Percentiles rank a stretch among this genome's conserved stretches.
Conservation (phyloP, 495 filamentous ascomycete genomes). For the Sordaria brevicollis region DNA sequence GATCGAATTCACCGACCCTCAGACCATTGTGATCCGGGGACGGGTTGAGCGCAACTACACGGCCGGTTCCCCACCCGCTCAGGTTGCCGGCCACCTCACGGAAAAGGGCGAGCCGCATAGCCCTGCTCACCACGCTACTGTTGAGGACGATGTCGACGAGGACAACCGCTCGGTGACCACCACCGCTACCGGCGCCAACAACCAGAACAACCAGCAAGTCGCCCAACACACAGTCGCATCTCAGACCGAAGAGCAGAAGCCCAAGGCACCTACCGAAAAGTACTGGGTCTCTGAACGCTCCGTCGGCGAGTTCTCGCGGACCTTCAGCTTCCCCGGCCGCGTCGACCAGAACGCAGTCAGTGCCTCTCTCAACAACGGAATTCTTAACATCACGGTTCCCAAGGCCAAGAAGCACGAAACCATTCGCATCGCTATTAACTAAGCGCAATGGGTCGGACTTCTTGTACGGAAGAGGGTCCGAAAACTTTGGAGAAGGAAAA, state of each 20-base stretch:
- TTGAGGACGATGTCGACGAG: slow-evolving; percentile 19
- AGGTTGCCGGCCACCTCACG: not conserved
- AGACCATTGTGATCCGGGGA: slow-evolving; percentile 67
- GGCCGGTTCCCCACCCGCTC: slow-evolving; percentile 27
- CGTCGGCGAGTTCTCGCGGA: slow-evolving; percentile 68
- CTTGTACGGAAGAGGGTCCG: not conserved
- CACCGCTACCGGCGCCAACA: slow-evolving; percentile 9
- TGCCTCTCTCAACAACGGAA: slow-evolving; percentile 50
- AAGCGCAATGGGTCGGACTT: not conserved
- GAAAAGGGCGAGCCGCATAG: slow-evolving; percentile 16
- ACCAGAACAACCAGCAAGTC: slow-evolving; percentile 13
- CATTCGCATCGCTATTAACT: slow-evolving; percentile 9
- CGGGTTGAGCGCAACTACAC: slow-evolving; percentile 49
- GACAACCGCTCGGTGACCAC: slow-evolving; percentile 1
- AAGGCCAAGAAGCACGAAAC: slow-evolving; percentile 48
- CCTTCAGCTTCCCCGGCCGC: slow-evolving; percentile 64
- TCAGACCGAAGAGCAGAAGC: slow-evolving; percentile 12
- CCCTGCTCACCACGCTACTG: slow-evolving; percentile 20
- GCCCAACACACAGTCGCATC: not conserved
- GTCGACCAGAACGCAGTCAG: slow-evolving; percentile 70
- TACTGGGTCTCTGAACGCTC: slow-evolving; percentile 79
- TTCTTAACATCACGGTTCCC: slow-evolving; percentile 61
- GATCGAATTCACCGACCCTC: slow-evolving; percentile 75
- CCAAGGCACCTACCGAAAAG: slow-evolving; percentile 34
- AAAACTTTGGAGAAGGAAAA: not conserved